Evolutionary conservation across 75 land plant species (phyloP), one percentile per base, ranked within the genome.

Genomic region (Pseudotsuga menziesii): DNA sequence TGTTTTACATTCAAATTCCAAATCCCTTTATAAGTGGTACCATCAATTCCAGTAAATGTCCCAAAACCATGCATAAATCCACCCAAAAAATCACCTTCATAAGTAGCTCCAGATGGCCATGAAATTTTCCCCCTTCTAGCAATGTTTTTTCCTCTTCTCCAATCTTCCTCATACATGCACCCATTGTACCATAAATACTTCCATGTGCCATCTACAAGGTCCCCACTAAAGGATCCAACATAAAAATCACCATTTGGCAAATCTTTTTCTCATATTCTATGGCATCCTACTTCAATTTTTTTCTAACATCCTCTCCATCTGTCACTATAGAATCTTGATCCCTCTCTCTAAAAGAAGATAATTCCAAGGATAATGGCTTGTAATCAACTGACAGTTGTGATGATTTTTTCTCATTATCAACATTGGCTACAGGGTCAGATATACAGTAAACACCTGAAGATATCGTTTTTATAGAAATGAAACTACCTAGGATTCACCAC

Each of bases 1-100:
- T 94, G 94, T 78, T 96, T 96, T 55, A 92, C 82, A 86, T 88
- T 94, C 74, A 92, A 86, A 16, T 78, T 76, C 97, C 97, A 96
- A 5, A 86, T 78, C 19, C 99, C 99, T 44, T 89, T 94, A 77
- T 90, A 96, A 14, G 84, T 83, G 57, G 85, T 69, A 16, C 82
- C 82, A 76, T 89, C 88, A 29, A 89, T 55, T 2, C 85, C 86
- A 25, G 82, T 85, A 60, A 81, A 92, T 2, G 89, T 90, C 17
- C 99, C 99, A 13, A 82, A 78, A 19, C 99, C 99, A 80, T 94
- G 90, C 83, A 96, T 92, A 81, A 94, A 92, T 41, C 91, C 98
- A 81, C 95, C 92, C 39, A 88, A 85, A 80, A 91, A 92, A 74
- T 96, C 99, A 73, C 99, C 99, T 56, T 90, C 92, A 83, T 96